These are phyloP conservation scores for Chalara sp. DNA, from an alignment of 2,329 filamentous ascomycete species.

Conservation along the genomic window DNA sequence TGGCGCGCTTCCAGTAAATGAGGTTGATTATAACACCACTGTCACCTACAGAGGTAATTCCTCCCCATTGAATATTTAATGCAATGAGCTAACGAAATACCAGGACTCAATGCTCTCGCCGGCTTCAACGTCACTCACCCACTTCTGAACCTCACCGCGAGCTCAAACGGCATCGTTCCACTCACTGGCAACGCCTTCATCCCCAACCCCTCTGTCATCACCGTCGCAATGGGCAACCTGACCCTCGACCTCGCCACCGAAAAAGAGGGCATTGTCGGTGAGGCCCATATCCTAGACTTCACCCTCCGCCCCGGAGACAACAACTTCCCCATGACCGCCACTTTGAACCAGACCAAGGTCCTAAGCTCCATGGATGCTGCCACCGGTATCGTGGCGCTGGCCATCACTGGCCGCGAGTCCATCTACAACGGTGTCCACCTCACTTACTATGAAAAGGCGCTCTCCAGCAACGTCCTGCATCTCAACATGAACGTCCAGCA, in stretches of 20 bases:
- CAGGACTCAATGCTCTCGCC: conserved; percentile 50
- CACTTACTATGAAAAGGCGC: conserved; percentile 44
- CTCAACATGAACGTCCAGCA: conserved; percentile 37
- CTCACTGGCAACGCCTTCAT: conserved; percentile 47
- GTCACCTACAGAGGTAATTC: conserved; percentile 47
- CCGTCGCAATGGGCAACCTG: conserved; percentile 47
- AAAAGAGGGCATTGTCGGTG: conserved; percentile 40
- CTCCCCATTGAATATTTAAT: not conserved
- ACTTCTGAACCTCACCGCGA: conserved; percentile 33
- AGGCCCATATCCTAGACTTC: conserved; percentile 41
- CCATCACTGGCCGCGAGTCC: conserved; percentile 41
- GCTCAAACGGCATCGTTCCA: conserved; percentile 41
- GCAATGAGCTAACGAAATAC: conserved; percentile 7
- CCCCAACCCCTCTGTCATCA: conserved; percentile 53
- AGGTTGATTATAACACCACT: conserved; percentile 48
- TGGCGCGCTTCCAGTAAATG: conserved; percentile 40
- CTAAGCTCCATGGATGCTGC: conserved; percentile 23
- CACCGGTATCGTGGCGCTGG: conserved; percentile 40
- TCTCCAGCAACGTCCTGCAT: conserved; percentile 38
- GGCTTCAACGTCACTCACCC: conserved; percentile 44
- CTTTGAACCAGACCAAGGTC: conserved; percentile 34
- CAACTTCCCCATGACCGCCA: conserved; percentile 40
- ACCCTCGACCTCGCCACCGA: conserved; percentile 41
- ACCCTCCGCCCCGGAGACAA: conserved; percentile 48
- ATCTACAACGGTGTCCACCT: conserved; percentile 42